These are phyloP conservation scores for Chiua virens DNA, from an alignment of 768 basidiomycete genomes.

Conservation along the genomic window DNA sequence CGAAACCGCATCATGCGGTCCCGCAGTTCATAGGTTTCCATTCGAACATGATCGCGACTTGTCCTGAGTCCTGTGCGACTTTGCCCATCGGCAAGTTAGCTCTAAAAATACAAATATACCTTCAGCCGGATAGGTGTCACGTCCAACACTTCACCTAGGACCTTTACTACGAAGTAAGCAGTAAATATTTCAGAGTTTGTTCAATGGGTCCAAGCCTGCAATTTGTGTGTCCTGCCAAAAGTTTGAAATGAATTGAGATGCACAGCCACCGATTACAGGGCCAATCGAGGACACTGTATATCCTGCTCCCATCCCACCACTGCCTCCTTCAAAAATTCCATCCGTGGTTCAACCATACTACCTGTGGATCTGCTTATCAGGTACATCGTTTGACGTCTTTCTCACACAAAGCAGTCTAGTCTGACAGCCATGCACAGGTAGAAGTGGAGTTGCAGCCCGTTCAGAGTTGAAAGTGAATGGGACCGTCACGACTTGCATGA, in stretches of 20 bases:
- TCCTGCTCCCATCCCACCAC: constrained; percentile 17
- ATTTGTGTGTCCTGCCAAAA: too few species aligned
- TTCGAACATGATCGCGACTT: background rate
- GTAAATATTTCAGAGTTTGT: too few species aligned
- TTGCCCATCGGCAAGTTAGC: background rate
- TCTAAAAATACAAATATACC: background rate
- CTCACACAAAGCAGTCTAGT: background rate
- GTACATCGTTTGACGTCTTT: background rate
- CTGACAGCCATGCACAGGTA: background rate
- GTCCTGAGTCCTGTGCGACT: background rate
- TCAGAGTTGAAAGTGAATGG: background rate
- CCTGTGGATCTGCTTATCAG: constrained; percentile 13
- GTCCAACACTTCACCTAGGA: too few species aligned
- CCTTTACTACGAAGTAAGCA: too few species aligned
- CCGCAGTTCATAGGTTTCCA: background rate
- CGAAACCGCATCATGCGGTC: too few species aligned
- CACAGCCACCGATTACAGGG: constrained; percentile 26
- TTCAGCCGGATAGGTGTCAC: too few species aligned
- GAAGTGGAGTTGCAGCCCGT: background rate
- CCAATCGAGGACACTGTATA: constrained; percentile 11
- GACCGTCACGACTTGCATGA: constrained; percentile 8
- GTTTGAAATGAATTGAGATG: background rate
- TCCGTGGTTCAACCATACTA: constrained; percentile 15
- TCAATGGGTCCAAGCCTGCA: too few species aligned
- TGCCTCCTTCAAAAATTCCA: background rate